These are phyloP conservation scores for Coemansia sp. DNA, from an alignment of 192 early-diverging fungal genomes.

Conservation along the genomic window DNA sequence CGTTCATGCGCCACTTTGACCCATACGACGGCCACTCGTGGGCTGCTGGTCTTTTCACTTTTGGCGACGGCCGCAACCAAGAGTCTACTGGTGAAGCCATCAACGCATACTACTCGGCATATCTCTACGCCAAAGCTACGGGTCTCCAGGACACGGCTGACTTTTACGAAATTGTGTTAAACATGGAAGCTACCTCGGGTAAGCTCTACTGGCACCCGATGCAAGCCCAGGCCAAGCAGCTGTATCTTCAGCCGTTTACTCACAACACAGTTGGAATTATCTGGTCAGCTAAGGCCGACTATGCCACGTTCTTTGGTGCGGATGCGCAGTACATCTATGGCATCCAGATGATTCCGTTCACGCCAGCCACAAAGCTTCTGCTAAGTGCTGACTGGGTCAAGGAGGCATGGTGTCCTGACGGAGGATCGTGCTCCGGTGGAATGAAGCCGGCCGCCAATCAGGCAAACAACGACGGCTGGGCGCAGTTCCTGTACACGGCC, in stretches of 20 bases:
- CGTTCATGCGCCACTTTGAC: constrained; percentile 57
- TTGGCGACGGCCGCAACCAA: constrained; percentile 54
- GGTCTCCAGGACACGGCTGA: constrained; percentile 33
- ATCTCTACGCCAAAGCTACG: constrained; percentile 45
- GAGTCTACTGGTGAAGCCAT: constrained; percentile 56
- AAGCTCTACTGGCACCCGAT: constrained; percentile 56
- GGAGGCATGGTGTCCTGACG: constrained; percentile 42
- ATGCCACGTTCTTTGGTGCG: constrained; percentile 51
- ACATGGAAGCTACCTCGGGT: constrained; percentile 49
- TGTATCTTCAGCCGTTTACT: constrained; percentile 34
- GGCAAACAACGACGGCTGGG: constrained; percentile 32
- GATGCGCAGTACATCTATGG: constrained; percentile 52
- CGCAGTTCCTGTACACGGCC: constrained; percentile 50
- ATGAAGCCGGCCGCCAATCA: constrained; percentile 44
- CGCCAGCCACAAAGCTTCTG: constrained; percentile 42
- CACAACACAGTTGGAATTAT: constrained; percentile 54
- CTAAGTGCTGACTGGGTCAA: constrained; percentile 46
- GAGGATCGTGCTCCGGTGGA: constrained; percentile 19
- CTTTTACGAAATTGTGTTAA: constrained; percentile 50
- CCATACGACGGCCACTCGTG: constrained; percentile 64
- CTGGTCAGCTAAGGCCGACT: constrained; percentile 53
- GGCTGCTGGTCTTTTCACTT: constrained; percentile 57
- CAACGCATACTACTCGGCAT: constrained; percentile 57
- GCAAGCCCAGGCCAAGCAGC: constrained; percentile 16
- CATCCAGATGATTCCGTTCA: constrained; percentile 59